These are phyloP conservation scores for Mycena olivaceomarginata DNA, from an alignment of 768 basidiomycete species.

Conservation along the genomic window DNA sequence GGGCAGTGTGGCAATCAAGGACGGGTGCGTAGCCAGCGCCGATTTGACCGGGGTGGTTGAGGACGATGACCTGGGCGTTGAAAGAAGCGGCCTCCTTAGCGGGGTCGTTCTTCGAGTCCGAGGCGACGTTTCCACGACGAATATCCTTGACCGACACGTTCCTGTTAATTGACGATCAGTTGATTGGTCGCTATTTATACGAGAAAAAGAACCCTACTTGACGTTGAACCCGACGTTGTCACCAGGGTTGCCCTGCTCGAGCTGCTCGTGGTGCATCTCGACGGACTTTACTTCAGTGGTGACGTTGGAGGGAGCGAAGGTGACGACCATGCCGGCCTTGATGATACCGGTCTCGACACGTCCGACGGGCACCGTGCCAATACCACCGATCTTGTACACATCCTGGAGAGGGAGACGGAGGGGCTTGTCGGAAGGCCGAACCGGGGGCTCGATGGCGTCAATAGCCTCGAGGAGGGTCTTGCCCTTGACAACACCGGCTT, in stretches of 20 bases:
- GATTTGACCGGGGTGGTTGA: slow-evolving; percentile 99
- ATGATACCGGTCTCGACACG: slow-evolving; percentile 99
- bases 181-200: slow-evolving; percentile 12
- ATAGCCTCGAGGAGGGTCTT: slow-evolving; percentile 99
- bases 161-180: slow-evolving; percentile 61
- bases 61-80: slow-evolving; percentile 99
- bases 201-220: slow-evolving; percentile 75
- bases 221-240: slow-evolving; percentile 99
- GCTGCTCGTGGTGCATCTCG: slow-evolving; percentile 99
- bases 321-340: slow-evolving; percentile 99
- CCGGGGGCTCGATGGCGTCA: slow-evolving; percentile 98
- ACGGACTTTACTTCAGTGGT: slow-evolving; percentile 99
- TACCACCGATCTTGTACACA: slow-evolving; percentile 99
- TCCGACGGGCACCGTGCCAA: slow-evolving; percentile 99
- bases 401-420: slow-evolving; percentile 99
- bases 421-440: slow-evolving; percentile 98
- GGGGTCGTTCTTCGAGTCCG: slow-evolving; percentile 99
- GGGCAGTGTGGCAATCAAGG: slow-evolving; percentile 99
- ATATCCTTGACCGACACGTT: slow-evolving; percentile 99
- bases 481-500: slow-evolving; percentile 95
- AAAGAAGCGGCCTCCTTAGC: slow-evolving; percentile 99
- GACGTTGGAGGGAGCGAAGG: slow-evolving; percentile 97
- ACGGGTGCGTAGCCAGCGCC: slow-evolving; percentile 99
- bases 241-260: slow-evolving; percentile 95
- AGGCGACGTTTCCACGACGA: slow-evolving; percentile 99